phyloP scores from a whole-genome alignment of 371 early-diverging fungal species.

The Parasitella parasitica region DNA sequence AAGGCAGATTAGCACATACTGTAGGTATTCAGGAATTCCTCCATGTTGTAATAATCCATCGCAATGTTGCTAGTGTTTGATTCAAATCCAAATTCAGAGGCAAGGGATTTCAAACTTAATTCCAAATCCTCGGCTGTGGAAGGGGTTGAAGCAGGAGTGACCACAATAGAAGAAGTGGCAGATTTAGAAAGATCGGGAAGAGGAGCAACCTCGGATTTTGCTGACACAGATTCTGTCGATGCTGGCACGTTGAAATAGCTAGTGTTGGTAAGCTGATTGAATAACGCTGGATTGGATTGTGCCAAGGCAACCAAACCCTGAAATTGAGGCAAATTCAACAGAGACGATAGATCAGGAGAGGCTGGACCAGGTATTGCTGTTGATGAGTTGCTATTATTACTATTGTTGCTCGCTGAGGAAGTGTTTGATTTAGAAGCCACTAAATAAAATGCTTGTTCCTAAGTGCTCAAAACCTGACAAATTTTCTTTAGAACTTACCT shows the following conservation, averaged over 20 bases:
- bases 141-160: background rate
- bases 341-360: slow-evolving; percentile 18
- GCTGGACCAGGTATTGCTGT: background rate
- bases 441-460: background rate
- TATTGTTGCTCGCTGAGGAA: background rate
- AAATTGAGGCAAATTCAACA: slow-evolving; percentile 28
- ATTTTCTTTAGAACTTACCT: slow-evolving; percentile 4
- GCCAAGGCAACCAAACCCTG: slow-evolving; percentile 30
- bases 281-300: slow-evolving; percentile 30
- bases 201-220: background rate
- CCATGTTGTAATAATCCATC: slow-evolving; percentile 31
- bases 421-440: background rate
- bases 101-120: slow-evolving; percentile 19
- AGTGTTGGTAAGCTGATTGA: slow-evolving; percentile 30
- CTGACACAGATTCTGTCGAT: background rate
- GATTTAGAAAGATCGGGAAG: background rate
- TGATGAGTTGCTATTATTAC: background rate
- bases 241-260: slow-evolving; percentile 16
- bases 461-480: background rate
- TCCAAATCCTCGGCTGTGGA: slow-evolving; percentile 18
- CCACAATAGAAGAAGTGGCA: background rate
- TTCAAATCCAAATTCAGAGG: slow-evolving; percentile 24
- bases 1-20: slow-evolving; percentile 5
- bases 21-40: slow-evolving; percentile 32
- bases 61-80: background rate